These are phyloP conservation scores for Umbelopsis vinacea DNA, from an alignment of 192 early-diverging fungal species.

Conservation along the genomic window DNA sequence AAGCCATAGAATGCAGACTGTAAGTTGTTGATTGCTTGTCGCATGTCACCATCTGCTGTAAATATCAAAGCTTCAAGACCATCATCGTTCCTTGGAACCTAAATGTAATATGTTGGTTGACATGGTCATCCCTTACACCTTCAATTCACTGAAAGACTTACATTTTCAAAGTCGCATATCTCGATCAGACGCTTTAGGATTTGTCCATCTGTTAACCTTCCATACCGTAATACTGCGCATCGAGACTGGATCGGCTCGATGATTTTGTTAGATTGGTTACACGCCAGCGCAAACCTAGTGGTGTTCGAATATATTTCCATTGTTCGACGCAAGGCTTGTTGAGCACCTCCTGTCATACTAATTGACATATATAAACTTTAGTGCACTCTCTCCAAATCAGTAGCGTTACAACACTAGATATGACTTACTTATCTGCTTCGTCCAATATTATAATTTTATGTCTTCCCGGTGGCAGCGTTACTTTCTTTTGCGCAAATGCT, in stretches of 20 bases:
- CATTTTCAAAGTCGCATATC: slow-evolving; percentile 83
- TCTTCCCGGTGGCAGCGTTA: slow-evolving; percentile 85
- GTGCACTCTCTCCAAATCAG: background rate
- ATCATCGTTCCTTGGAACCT: slow-evolving; percentile 84
- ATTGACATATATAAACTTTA: background rate
- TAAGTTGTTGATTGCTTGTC: slow-evolving; percentile 96
- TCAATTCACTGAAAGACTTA: slow-evolving; percentile 28
- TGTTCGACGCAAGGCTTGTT: slow-evolving; percentile 95
- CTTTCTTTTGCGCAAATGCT: slow-evolving; percentile 98
- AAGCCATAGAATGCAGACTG: slow-evolving; percentile 91
- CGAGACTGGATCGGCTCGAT: slow-evolving; percentile 98
- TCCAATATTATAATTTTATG: slow-evolving; percentile 95
- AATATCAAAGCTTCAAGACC: slow-evolving; percentile 95
- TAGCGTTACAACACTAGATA: background rate
- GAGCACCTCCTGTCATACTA: slow-evolving; percentile 95
- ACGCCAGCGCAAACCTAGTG: slow-evolving; percentile 95
- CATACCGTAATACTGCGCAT: slow-evolving; percentile 90
- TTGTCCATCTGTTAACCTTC: slow-evolving; percentile 78
- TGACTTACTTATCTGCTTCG: slow-evolving; percentile 85
- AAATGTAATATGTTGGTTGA: background rate
- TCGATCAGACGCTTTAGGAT: slow-evolving; percentile 80
- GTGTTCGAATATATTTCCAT: slow-evolving; percentile 98
- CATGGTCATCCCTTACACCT: background rate
- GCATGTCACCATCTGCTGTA: slow-evolving; percentile 97
- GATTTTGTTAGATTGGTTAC: slow-evolving; percentile 95